A percentile compares a stretch with the other conserved stretches of the same genome.
phyloP scores from a whole-genome alignment of 2,329 filamentous ascomycete species.

The Curvularia hawaiiensis region DNA sequence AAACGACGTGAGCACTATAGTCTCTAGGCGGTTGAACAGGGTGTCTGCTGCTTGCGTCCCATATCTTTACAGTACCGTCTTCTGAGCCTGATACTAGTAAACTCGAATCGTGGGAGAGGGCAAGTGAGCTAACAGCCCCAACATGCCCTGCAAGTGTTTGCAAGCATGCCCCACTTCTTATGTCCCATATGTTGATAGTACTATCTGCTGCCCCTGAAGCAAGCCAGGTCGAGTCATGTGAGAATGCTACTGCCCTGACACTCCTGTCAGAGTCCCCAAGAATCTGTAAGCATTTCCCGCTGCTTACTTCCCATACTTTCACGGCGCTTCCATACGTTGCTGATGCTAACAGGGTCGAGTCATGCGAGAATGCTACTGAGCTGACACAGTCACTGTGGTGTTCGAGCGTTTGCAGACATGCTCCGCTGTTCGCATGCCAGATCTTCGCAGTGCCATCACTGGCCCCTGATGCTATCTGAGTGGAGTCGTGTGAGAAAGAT shows the following conservation, averaged over 20 bases:
- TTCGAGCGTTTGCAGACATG: not conserved
- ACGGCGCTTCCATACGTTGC: not conserved
- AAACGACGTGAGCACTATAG: conserved; percentile 6
- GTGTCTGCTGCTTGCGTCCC: conserved; percentile 7
- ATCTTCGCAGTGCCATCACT: not conserved
- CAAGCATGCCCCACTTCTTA: conserved; percentile 7
- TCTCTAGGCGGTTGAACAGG: conserved; percentile 13
- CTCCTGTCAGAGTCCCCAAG: no score
- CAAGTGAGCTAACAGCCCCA: conserved; percentile 9
- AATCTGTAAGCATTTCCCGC: not conserved
- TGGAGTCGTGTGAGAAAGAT: not conserved
- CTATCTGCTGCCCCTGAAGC: not conserved
- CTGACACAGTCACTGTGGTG: not conserved
- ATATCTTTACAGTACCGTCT: conserved; percentile 12
- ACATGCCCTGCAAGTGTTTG: conserved; percentile 25
- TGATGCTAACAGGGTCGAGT: not conserved
- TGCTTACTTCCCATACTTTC: not conserved
- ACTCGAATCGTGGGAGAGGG: conserved; percentile 15
- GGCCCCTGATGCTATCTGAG: not conserved
- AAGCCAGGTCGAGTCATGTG: not conserved
- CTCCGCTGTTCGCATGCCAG: not conserved
- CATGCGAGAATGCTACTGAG: not conserved
- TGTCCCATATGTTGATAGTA: not conserved
- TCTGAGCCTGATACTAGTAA: conserved; percentile 11
- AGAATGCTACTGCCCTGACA: not conserved